A percentile compares a stretch with the other conserved stretches of the same genome.
Conservation (phyloP, 2,329 filamentous ascomycete species). For the Verticillium nubilum region DNA sequence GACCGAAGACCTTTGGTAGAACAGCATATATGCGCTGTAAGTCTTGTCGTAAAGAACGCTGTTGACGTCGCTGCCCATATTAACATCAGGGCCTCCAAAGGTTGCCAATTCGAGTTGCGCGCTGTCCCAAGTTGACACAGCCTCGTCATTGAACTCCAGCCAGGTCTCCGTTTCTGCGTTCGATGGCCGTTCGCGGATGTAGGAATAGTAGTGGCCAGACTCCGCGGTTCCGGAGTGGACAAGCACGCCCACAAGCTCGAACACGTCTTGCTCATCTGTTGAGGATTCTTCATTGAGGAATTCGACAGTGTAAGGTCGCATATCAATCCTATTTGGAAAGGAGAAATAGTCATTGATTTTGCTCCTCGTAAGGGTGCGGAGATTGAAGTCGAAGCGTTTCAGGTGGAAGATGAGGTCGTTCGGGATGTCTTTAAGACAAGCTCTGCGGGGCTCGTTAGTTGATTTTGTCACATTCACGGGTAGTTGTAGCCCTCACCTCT, state of each 20-base stretch:
- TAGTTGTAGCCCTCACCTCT: slow-evolving; percentile 49
- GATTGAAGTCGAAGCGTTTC: slow-evolving; percentile 80
- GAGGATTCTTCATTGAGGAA: slow-evolving; percentile 62
- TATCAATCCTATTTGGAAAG: slow-evolving; percentile 78
- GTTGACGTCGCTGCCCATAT: slow-evolving; percentile 33
- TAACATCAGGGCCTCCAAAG: slow-evolving; percentile 63
- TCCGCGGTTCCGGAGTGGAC: slow-evolving; percentile 91
- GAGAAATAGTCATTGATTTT: slow-evolving; percentile 96
- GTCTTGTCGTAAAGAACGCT: slow-evolving; percentile 57
- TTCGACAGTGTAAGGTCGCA: slow-evolving; percentile 86
- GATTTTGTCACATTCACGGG: neutral
- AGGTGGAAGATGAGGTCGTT: slow-evolving; percentile 94
- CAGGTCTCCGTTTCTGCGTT: slow-evolving; percentile 49
- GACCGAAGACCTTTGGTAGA: slow-evolving; percentile 78
- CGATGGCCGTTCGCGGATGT: slow-evolving; percentile 72
- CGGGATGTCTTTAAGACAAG: slow-evolving; percentile 86
- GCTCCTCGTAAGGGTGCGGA: slow-evolving; percentile 69
- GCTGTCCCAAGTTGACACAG: slow-evolving; percentile 71
- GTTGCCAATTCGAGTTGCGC: slow-evolving; percentile 67
- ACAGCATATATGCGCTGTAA: slow-evolving; percentile 95
- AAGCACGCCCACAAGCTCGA: slow-evolving; percentile 90
- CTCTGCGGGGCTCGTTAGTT: slow-evolving; percentile 38
- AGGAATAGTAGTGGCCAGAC: slow-evolving; percentile 96
- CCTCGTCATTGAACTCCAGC: slow-evolving; percentile 94
- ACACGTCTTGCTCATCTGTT: slow-evolving; percentile 62